Percentiles rank a stretch among this genome's conserved stretches.
These are phyloP conservation scores for Firmiana major DNA, from an alignment of 345 rosid genomes.

Conservation along the genomic window DNA sequence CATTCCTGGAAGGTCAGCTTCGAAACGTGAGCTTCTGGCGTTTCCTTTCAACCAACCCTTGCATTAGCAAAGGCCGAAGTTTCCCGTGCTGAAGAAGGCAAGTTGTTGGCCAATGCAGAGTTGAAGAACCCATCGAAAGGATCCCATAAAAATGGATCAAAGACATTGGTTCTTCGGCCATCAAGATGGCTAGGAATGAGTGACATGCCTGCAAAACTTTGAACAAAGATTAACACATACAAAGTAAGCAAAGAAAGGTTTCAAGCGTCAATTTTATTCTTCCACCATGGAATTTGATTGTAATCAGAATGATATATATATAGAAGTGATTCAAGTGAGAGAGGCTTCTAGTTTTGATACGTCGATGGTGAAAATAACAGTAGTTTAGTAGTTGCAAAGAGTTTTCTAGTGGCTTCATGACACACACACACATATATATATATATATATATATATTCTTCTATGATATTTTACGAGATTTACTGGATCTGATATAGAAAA, in stretches of 20 bases:
- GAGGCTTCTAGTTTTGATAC: neutral
- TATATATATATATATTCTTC: neutral
- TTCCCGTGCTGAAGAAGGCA: conserved; percentile 24
- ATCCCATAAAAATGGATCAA: conserved; percentile 27
- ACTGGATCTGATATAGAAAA: neutral
- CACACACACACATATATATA: no score
- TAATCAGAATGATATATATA: neutral
- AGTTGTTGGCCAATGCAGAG: neutral
- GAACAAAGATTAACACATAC: no score
- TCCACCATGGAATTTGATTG: neutral
- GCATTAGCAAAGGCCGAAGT: conserved; percentile 23
- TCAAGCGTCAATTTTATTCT: neutral
- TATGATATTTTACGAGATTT: neutral
- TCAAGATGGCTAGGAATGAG: conserved; percentile 18
- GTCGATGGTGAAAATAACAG: neutral
- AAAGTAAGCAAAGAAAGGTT: neutral
- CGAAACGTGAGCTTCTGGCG: conserved; percentile 38
- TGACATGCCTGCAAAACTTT: conserved; percentile 1
- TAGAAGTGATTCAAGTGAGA: neutral
- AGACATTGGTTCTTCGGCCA: conserved; percentile 22
- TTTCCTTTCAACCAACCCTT: conserved; percentile 44
- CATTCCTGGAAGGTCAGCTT: conserved; percentile 42
- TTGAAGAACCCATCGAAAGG: conserved; percentile 21
- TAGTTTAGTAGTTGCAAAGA: neutral
- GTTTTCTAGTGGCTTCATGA: neutral